These are phyloP conservation scores for Plasmodium gallinaceum DNA, from an alignment of 169 alveolate genomes.

Conservation along the genomic window DNA sequence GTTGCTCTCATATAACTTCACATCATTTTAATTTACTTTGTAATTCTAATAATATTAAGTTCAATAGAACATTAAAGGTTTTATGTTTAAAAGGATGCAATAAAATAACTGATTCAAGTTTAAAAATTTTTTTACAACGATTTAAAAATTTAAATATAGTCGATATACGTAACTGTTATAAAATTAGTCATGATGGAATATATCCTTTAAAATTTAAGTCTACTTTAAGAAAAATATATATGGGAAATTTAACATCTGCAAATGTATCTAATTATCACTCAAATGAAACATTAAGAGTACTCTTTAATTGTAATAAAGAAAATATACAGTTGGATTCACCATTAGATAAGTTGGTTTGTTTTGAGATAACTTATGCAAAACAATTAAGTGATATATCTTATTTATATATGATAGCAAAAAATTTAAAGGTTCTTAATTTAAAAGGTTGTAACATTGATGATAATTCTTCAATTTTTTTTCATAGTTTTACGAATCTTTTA, in stretches of 20 bases:
- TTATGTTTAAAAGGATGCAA: slow-evolving; percentile 38
- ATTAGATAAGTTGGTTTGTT: slow-evolving; percentile 5
- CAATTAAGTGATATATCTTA: slow-evolving; percentile 41
- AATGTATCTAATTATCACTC: slow-evolving; percentile 49
- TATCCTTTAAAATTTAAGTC: slow-evolving; percentile 38
- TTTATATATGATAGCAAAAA: slow-evolving; percentile 31
- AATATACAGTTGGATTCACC: slow-evolving; percentile 10
- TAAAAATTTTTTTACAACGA: slow-evolving; percentile 46
- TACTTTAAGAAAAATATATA: slow-evolving; percentile 25
- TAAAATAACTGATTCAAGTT: slow-evolving; percentile 55
- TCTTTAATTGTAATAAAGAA: slow-evolving; percentile 12
- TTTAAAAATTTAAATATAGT: slow-evolving; percentile 25
- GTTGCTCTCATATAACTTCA: slow-evolving; percentile 60
- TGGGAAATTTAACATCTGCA: slow-evolving; percentile 37
- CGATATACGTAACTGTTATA: slow-evolving; percentile 64
- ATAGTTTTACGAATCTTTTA: slow-evolving; percentile 29
- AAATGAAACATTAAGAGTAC: slow-evolving; percentile 21
- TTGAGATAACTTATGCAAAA: slow-evolving; percentile 54
- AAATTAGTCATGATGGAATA: slow-evolving; percentile 60
- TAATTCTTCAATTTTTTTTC: slow-evolving; percentile 15
- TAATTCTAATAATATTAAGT: slow-evolving; percentile 48
- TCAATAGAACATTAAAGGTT: slow-evolving; percentile 24
- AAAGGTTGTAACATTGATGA: slow-evolving; percentile 63
- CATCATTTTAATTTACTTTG: slow-evolving; percentile 57
- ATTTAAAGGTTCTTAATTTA: slow-evolving; percentile 31